Conservation (phyloP, 371 early-diverging fungal genomes). For the Massospora cicadina region DNA sequence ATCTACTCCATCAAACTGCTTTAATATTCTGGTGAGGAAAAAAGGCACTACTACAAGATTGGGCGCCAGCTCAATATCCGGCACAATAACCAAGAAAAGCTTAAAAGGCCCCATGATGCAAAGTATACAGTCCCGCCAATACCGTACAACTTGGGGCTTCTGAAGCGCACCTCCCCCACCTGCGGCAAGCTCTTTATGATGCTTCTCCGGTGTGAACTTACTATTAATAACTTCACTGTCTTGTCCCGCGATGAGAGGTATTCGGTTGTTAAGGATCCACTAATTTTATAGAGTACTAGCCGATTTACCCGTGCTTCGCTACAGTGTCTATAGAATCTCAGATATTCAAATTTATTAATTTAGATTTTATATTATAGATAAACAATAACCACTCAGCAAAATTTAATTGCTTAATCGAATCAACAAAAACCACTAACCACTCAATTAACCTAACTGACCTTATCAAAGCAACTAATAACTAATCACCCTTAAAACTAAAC, state of each 20-base stretch:
- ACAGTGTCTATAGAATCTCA: too few relatives aligned
- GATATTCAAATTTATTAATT: too few relatives aligned
- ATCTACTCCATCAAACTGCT: background rate
- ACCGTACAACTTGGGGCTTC: background rate
- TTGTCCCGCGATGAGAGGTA: background rate
- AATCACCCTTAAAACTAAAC: too few relatives aligned
- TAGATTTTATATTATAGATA: too few relatives aligned
- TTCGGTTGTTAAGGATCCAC: background rate
- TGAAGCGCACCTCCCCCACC: background rate
- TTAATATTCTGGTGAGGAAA: background rate
- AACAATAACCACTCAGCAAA: too few relatives aligned
- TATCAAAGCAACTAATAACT: too few relatives aligned
- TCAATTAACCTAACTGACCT: too few relatives aligned
- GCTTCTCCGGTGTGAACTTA: background rate
- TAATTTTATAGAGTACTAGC: too few relatives aligned
- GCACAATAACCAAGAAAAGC: background rate
- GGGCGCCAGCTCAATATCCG: background rate
- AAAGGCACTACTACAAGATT: background rate
- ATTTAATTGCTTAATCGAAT: too few relatives aligned
- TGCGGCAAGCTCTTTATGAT: background rate
- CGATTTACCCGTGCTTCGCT: too few relatives aligned
- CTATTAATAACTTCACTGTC: background rate
- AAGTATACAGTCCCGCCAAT: background rate
- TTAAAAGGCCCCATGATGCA: background rate
- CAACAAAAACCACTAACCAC: too few relatives aligned